Conservation (phyloP, 1,139 yeast genomes). For the Ogataea hybrid region DNA sequence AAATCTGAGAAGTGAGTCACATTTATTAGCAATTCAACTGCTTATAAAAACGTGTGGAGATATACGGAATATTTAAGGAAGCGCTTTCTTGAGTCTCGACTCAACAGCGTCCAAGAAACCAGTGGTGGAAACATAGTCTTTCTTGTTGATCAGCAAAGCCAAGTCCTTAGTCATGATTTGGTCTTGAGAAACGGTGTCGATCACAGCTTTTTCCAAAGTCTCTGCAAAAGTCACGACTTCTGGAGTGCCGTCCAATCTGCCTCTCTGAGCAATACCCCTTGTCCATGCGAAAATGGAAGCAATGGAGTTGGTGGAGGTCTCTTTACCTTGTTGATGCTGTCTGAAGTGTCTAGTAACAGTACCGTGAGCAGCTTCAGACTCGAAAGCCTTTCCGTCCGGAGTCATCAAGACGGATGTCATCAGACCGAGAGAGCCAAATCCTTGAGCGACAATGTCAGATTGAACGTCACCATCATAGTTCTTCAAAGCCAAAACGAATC, state of each 20-base stretch:
- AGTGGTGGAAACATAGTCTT: slow-evolving; percentile 86
- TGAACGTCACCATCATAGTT: slow-evolving; percentile 98
- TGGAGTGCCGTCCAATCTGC: slow-evolving; percentile 80
- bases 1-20: neutral
- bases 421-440: slow-evolving; percentile 92
- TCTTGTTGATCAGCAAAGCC: slow-evolving; percentile 84
- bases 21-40: slow-evolving; percentile 13
- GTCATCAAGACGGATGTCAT: slow-evolving; percentile 95
- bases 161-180: slow-evolving; percentile 94
- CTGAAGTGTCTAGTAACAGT: slow-evolving; percentile 96
- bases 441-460: slow-evolving; percentile 96
- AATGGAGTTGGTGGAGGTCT: slow-evolving; percentile 96
- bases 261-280: slow-evolving; percentile 77
- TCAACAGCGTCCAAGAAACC: slow-evolving; percentile 87
- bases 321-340: slow-evolving; percentile 92
- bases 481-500: slow-evolving; percentile 91
- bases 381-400: slow-evolving; percentile 94
- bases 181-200: slow-evolving; percentile 82
- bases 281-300: slow-evolving; percentile 99
- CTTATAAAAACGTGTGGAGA: slow-evolving; percentile 5
- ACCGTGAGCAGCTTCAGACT: slow-evolving; percentile 97
- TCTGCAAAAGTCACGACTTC: slow-evolving; percentile 80
- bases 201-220: slow-evolving; percentile 73
- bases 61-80: neutral
- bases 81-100: slow-evolving; percentile 32